phyloP scores from a whole-genome alignment of 139 green algal species.

The Chlorella vulgaris region DNA sequence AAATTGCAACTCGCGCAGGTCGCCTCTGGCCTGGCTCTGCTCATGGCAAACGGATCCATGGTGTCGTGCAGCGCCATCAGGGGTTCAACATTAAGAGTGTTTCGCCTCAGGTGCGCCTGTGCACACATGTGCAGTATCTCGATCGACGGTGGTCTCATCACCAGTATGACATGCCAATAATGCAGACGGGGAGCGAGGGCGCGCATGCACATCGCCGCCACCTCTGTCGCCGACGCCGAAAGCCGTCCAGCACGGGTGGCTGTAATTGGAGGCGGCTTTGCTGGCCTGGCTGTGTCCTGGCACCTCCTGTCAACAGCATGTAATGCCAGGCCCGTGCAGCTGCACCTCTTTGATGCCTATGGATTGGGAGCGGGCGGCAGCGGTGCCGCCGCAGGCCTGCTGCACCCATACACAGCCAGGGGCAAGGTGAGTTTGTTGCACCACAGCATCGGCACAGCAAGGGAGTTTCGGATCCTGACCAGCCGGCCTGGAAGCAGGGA shows the following conservation, averaged over 20 bases:
- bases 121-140: no score
- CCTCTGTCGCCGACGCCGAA: background rate
- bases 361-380: slow-evolving; percentile 86
- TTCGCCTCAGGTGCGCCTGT: no score
- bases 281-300: slow-evolving; percentile 73
- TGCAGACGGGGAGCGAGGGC: background rate
- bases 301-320: slow-evolving; percentile 59
- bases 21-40: no score
- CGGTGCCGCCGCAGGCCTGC: slow-evolving; percentile 85
- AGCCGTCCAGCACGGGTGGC: slow-evolving; percentile 36
- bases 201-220: background rate
- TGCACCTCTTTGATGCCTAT: slow-evolving; percentile 78
- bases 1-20: no score
- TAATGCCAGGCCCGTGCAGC: slow-evolving; percentile 35
- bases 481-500: no score
- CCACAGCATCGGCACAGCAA: background rate
- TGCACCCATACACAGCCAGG: slow-evolving; percentile 84
- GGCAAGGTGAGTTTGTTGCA: slow-evolving; percentile 63
- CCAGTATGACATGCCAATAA: background rate
- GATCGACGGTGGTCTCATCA: no score
- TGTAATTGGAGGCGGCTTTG: slow-evolving; percentile 84
- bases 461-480: background rate
- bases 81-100: no score
- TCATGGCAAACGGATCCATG: no score
- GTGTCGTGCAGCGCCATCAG: no score